A percentile compares a stretch with the other conserved stretches of the same genome.
Evolutionary conservation across 345 rosid genomes (phyloP).

Genomic region (Heritiera fomes): DNA sequence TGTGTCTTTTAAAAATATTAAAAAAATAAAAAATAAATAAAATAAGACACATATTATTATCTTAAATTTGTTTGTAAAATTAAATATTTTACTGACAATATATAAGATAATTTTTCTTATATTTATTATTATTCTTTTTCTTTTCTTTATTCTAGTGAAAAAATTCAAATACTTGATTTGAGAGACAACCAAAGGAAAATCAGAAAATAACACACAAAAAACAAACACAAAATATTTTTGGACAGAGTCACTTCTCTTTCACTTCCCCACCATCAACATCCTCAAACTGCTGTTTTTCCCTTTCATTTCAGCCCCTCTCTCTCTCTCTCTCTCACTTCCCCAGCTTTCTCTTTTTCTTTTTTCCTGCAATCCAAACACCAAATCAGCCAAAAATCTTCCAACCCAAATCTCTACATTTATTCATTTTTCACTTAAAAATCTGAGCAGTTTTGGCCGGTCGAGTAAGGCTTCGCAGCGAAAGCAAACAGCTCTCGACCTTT

Average conservation of each 20-base stretch:
- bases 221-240: background rate
- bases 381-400: constrained; percentile 4
- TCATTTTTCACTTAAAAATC: background rate
- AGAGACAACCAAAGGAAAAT: background rate
- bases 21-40: no score
- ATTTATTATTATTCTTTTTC: no score
- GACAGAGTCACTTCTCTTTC: constrained; percentile 9
- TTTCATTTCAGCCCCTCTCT: background rate
- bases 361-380: constrained; percentile 10
- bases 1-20: no score
- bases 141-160: no score
- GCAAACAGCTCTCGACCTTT: constrained; percentile 10
- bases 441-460: constrained; percentile 8
- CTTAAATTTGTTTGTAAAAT: no score
- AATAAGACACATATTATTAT: no score
- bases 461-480: background rate
- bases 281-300: constrained; percentile 8
- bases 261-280: background rate
- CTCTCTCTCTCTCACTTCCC: background rate
- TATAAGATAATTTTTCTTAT: no score
- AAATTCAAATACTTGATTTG: no score
- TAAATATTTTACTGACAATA: no score
- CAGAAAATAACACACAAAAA: background rate
- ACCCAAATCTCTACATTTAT: background rate
- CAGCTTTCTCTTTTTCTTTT: background rate